Percentiles rank a stretch among this genome's conserved stretches.
phyloP scores from a whole-genome alignment of 1,284 basidiomycete genomes.

The Moniliella sp. region DNA sequence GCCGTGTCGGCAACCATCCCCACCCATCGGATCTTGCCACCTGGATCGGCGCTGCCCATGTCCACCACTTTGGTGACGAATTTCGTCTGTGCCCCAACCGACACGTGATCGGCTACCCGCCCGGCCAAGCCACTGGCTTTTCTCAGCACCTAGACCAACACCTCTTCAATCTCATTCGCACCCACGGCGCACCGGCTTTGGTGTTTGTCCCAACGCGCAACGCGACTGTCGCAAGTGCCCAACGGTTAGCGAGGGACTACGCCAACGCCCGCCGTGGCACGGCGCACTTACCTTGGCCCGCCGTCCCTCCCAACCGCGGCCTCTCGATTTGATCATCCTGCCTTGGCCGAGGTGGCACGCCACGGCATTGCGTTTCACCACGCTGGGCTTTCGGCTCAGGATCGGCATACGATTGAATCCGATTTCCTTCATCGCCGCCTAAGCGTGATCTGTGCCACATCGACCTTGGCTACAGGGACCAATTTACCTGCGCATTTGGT shows the following conservation, averaged over 20 bases:
- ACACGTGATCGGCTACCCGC: too few species aligned
- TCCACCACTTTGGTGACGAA: conserved; percentile 15
- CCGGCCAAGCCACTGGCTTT: too few species aligned
- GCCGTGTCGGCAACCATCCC: conserved; percentile 82
- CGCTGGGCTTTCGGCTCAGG: conserved; percentile 54
- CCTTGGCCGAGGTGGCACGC: conserved; percentile 6
- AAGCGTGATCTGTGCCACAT: conserved; percentile 40
- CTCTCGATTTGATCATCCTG: conserved; percentile 13
- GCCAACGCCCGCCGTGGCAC: conserved; percentile 39
- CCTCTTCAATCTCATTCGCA: background rate
- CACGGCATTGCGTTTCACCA: conserved; percentile 64
- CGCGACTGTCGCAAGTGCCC: conserved; percentile 47
- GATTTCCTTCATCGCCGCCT: conserved; percentile 48
- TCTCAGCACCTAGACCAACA: too few species aligned
- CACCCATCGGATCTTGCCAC: conserved; percentile 67
- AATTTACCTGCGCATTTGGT: background rate
- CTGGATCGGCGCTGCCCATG: conserved; percentile 50
- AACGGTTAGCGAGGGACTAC: conserved; percentile 50
- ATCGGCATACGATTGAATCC: conserved; percentile 50
- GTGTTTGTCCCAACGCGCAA: conserved; percentile 27
- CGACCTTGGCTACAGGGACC: background rate
- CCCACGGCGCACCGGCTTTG: conserved; percentile 8
- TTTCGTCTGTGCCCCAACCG: conserved; percentile 15
- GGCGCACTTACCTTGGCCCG: conserved; percentile 44
- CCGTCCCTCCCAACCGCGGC: conserved; percentile 3